A percentile compares a stretch with the other conserved stretches of the same genome.
These are phyloP conservation scores for Mesembryanthemum crystallinum DNA, from an alignment of 148 eudicot genomes.

Conservation along the genomic window DNA sequence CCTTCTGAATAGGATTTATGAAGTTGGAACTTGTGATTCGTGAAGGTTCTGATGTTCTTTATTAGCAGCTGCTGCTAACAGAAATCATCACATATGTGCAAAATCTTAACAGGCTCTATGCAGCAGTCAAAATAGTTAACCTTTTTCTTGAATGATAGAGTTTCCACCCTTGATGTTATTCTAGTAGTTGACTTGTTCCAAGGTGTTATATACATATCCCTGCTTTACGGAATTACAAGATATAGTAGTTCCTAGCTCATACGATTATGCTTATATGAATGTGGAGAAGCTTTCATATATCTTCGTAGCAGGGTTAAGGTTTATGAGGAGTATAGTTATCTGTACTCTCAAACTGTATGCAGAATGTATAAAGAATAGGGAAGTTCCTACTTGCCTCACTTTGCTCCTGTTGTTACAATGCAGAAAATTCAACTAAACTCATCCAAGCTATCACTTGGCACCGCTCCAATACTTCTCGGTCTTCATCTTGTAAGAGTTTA, in stretches of 20 bases:
- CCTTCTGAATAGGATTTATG: background rate
- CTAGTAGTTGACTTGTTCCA: too few species aligned
- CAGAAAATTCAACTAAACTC: slow-evolving; percentile 90
- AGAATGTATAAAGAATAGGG: background rate
- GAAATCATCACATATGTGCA: too few species aligned
- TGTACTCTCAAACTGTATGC: background rate
- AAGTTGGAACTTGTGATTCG: background rate
- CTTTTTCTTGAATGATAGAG: too few species aligned
- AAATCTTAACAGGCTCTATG: too few species aligned
- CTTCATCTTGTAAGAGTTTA: slow-evolving; percentile 86
- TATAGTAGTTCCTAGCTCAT: background rate
- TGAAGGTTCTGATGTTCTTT: too few species aligned
- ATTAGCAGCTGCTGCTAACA: too few species aligned
- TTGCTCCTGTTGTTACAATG: slow-evolving; percentile 21
- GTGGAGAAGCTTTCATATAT: too few species aligned
- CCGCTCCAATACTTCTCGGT: slow-evolving; percentile 57
- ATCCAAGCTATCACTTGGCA: slow-evolving; percentile 79
- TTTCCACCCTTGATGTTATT: too few species aligned
- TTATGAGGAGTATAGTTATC: background rate
- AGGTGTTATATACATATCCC: too few species aligned
- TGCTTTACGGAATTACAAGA: too few species aligned
- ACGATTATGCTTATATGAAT: background rate
- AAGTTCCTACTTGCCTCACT: background rate
- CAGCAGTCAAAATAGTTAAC: too few species aligned
- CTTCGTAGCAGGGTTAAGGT: background rate